A percentile compares a stretch with the other conserved stretches of the same genome.
Evolutionary conservation across 257 asterid species (phyloP).

Genomic region (Salvia miltiorrhiza): DNA sequence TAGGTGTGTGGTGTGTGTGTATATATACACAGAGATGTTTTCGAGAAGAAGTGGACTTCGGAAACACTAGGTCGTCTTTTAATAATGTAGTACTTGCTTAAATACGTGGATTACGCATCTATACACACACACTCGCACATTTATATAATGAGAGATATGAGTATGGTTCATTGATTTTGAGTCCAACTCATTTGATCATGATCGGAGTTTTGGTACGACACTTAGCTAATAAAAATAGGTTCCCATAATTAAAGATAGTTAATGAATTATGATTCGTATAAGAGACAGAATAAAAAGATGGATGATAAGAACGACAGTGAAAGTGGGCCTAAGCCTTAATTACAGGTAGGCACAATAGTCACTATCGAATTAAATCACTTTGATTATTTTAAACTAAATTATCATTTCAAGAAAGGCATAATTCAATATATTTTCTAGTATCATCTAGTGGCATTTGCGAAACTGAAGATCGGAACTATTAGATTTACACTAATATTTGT

Average conservation of each 20-base stretch:
- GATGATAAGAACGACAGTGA: constrained; percentile 14
- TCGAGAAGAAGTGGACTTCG: no score
- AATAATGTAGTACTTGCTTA: no score
- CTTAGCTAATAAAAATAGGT: not conserved
- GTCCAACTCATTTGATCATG: no score
- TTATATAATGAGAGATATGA: no score
- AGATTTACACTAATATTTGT: not conserved
- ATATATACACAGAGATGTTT: not conserved
- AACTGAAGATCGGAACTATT: not conserved
- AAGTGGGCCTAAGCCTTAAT: not conserved
- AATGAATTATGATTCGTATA: not conserved
- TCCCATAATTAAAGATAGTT: not conserved
- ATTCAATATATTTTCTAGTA: not conserved
- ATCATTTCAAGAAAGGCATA: not conserved
- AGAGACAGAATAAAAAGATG: not conserved
- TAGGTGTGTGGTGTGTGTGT: not conserved
- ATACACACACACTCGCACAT: no score
- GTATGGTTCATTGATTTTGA: no score
- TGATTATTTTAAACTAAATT: not conserved
- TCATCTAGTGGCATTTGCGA: not conserved
- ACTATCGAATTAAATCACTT: not conserved
- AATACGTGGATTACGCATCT: no score
- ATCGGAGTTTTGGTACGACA: no score
- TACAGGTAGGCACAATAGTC: not conserved
- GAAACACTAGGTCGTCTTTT: no score